Evolutionary conservation across 176 grass and related monocot genomes (phyloP), one percentile per base, ranked within the genome.

Genomic region (Juncus effusus): DNA sequence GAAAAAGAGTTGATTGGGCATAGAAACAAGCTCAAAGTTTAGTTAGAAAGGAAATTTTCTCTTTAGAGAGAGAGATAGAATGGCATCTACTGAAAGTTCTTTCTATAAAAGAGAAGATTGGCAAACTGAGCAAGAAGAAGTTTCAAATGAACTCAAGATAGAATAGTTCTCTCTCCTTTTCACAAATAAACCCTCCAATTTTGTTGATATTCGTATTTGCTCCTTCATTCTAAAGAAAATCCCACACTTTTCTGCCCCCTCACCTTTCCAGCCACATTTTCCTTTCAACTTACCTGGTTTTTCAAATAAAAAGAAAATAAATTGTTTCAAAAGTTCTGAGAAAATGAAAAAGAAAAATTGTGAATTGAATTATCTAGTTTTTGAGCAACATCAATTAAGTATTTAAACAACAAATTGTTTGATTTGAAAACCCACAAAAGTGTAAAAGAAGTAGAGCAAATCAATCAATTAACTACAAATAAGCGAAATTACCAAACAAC

Each of bases 91-190:
- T 72, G 40, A 69, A 36, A 72, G 57, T 16, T 72, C 51, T 38
- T 71, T 38, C 37, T 41, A 10, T 9, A 58, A 16, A 56, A 40
- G 68, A 72, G 53, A 72, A 44, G 69, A 59, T 47, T 72, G 10
- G 54, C 51, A 70, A 70, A 70, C 37, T 55, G 56, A 52, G 38
- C 65, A 59, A 28, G 39, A 59, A 71, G 39, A 38, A 49, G 40
- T 13, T 72, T 72, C 69, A 59, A 72, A 72, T 60, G 19, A 72
- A 47, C 69, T 13, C 14, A 47, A 16, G 58, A 72, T 72, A 59
- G 54, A 72, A 72, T 44, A 42, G 38, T 39, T 11, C 13, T 56
- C 54, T 5, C 11, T n/a, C 7, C 55, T 57, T 72, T 72, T 44
- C 69, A 59, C 40, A 37, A 42, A 10, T 13, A 59, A 6, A 69